phyloP scores from a whole-genome alignment of 2,329 filamentous ascomycete genomes.

The Herpotrichia juniperi region DNA sequence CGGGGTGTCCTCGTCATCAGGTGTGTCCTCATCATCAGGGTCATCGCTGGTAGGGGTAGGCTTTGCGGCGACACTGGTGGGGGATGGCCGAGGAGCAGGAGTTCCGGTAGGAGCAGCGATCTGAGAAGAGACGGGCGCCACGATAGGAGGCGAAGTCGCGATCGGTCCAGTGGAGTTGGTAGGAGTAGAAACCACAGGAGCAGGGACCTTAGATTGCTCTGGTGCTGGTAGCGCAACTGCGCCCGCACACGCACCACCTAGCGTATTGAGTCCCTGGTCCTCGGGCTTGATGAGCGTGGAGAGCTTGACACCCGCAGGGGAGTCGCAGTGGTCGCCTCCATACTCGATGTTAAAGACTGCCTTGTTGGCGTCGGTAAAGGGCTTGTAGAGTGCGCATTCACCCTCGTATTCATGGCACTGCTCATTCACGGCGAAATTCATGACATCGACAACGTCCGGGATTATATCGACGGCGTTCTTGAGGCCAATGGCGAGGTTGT shows the following conservation, averaged over 20 bases:
- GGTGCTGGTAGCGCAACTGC: neutral
- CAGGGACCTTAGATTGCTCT: neutral
- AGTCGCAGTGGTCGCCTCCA: conserved; percentile 46
- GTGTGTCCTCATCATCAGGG: neutral
- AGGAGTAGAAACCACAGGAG: neutral
- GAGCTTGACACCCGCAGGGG: conserved; percentile 21
- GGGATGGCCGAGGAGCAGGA: neutral
- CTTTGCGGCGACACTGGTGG: neutral
- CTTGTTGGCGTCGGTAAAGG: conserved; percentile 65
- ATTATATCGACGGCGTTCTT: conserved; percentile 71
- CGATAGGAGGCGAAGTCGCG: neutral
- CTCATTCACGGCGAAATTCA: conserved; percentile 73
- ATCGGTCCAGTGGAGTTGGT: neutral
- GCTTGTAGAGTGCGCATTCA: conserved; percentile 63
- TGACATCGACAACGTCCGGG: conserved; percentile 51
- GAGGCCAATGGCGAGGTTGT: conserved; percentile 66
- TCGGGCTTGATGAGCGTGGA: conserved; percentile 23
- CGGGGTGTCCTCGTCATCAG: neutral
- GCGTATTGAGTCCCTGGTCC: conserved; percentile 20
- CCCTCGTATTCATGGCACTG: conserved; percentile 42
- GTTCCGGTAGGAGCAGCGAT: neutral
- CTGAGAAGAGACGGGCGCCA: neutral
- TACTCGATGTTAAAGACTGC: conserved; percentile 77
- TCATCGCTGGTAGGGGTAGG: neutral
- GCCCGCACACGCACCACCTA: conserved; percentile 17